Evolutionary conservation across 768 basidiomycete species (phyloP), one percentile per base, ranked within the genome.

Genomic region (Tulasnella calospora): DNA sequence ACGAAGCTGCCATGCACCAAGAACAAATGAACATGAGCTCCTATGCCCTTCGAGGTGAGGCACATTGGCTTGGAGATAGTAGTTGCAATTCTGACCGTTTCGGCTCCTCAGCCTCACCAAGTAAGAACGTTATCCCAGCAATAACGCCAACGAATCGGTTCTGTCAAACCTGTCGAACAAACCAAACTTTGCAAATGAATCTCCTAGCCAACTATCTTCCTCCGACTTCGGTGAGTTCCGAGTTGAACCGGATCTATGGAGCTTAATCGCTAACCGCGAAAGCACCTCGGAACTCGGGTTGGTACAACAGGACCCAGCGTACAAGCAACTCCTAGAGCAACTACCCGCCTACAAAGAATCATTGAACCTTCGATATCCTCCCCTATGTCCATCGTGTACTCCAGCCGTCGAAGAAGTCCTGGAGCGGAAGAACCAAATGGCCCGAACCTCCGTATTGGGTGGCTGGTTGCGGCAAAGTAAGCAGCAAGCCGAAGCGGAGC

Each of bases 191-290:
- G 51, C 86, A 95, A 75, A 86, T 93, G 79, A 94, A 95, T 83
- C 89, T 98, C 77, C 85, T 98, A 41, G 93, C 95, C 21, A 95
- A 93, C 81, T 98, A 96, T 83, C 88, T 97, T 0, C 95, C 95
- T 13, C 85, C 89, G 35, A 88, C 90, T n/a, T 88, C 89, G 79
- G 95, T 95, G 82, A 81, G 91, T 86, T 57, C 61, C 61, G 61
- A 35, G n/a, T 33, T 17, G 61, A 19, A 67, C 46, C 57, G n/a
- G n/a, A 23, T 46, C n/a, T 1, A 19, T 17, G 61, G 51, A 51
- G 61, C 61, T 30, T 35, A 27, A 67, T 35, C 61, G 33, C 61
- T 67, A 67, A 67, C n/a, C 33, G 30, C 33, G 15, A 51, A 51
- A 51, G 30, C 33, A 47, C 73, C 51, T 69, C 38, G 35, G 55